Conservation (phyloP, 2,329 filamentous ascomycete genomes). For the Alternaria hordeiaustralica region DNA sequence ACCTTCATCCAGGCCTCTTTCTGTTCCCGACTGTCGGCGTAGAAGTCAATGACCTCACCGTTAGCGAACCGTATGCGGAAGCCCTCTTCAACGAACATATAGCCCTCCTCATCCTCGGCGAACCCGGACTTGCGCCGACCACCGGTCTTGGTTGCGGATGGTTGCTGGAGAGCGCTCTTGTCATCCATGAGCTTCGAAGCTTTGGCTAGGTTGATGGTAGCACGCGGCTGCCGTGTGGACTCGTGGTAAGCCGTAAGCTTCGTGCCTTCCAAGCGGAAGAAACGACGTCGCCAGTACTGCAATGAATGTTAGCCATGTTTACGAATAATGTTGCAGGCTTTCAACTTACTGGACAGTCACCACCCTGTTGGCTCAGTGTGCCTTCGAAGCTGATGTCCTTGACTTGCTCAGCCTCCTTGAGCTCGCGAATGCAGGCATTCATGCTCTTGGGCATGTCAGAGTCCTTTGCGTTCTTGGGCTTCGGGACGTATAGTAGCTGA, state of each 20-base stretch:
- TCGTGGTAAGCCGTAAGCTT: conserved; percentile 97
- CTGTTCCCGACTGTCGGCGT: conserved; percentile 84
- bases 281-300: conserved; percentile 96
- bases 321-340: not conserved
- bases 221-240: conserved; percentile 90
- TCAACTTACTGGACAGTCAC: conserved; percentile 87
- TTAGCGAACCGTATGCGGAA: conserved; percentile 99
- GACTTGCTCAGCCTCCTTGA: conserved; percentile 86
- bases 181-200: conserved; percentile 94
- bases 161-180: conserved; percentile 80
- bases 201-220: conserved; percentile 95
- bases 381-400: conserved; percentile 83
- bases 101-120: conserved; percentile 97
- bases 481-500: conserved; percentile 92
- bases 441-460: conserved; percentile 99
- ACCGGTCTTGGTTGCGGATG: conserved; percentile 75
- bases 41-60: conserved; percentile 97
- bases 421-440: conserved; percentile 92
- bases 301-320: conserved; percentile 15
- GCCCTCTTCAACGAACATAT: conserved; percentile 99
- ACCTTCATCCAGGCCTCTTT: conserved; percentile 97
- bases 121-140: conserved; percentile 91
- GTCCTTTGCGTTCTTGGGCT: conserved; percentile 83
- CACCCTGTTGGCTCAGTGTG: conserved; percentile 92
- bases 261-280: conserved; percentile 90